Conservation (phyloP, 768 basidiomycete species). For the Leccinellum albellum region DNA sequence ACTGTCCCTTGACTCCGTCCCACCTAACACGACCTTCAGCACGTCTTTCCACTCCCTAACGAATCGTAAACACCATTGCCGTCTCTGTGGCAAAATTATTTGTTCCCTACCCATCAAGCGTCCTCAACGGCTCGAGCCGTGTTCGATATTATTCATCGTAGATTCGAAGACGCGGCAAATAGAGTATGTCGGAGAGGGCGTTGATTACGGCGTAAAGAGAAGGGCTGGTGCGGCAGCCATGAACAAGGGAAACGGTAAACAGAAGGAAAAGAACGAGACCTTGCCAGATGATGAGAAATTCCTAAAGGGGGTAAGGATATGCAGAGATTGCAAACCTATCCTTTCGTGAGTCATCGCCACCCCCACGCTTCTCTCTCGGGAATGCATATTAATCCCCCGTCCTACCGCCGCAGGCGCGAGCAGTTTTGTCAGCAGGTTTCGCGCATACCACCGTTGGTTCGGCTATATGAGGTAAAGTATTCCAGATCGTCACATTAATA, state of each 20-base stretch:
- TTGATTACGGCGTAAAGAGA: constrained; percentile 76
- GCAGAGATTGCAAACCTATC: constrained; percentile 74
- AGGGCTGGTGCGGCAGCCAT: constrained; percentile 26
- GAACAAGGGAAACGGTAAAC: constrained; percentile 24
- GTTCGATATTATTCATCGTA: constrained; percentile 83
- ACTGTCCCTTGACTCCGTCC: neutral
- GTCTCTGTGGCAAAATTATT: constrained; percentile 87
- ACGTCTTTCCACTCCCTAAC: constrained; percentile 83
- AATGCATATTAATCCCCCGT: neutral
- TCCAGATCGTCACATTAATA: neutral
- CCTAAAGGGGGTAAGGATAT: constrained; percentile 84
- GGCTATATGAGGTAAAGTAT: constrained; percentile 62
- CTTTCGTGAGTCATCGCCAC: constrained; percentile 62
- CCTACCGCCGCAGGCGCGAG: constrained; percentile 51
- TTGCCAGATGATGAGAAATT: constrained; percentile 73
- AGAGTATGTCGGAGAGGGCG: constrained; percentile 80
- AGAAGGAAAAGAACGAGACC: constrained; percentile 37
- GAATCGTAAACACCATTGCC: constrained; percentile 94
- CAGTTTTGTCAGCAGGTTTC: constrained; percentile 69
- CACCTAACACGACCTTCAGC: constrained; percentile 29
- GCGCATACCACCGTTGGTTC: constrained; percentile 57
- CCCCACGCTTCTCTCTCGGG: neutral
- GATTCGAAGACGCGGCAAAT: constrained; percentile 73
- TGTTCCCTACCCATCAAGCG: constrained; percentile 82
- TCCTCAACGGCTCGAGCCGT: constrained; percentile 61